Percentiles rank a stretch among this genome's conserved stretches.
Evolutionary conservation across 331 rosid genomes (phyloP).

Genomic region (Cydonia oblonga): DNA sequence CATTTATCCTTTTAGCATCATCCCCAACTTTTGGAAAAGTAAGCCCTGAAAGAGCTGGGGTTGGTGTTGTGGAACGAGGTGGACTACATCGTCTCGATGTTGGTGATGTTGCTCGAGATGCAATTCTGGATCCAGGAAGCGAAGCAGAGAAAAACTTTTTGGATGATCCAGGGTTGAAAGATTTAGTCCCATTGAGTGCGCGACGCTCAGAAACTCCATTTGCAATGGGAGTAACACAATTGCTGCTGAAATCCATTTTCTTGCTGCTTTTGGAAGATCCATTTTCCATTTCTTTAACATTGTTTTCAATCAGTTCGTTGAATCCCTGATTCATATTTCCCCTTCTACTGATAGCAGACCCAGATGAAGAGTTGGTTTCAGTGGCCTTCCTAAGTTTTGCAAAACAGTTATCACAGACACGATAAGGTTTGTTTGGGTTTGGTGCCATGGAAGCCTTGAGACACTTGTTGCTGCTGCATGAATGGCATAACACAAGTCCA

Average conservation of each 20-base stretch:
- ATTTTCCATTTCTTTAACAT: slow-evolving; percentile 7
- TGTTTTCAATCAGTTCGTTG: slow-evolving; percentile 10
- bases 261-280: slow-evolving; percentile 17
- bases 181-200: slow-evolving; percentile 9
- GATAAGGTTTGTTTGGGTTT: slow-evolving; percentile 27
- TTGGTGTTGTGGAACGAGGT: slow-evolving; percentile 25
- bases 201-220: slow-evolving; percentile 13
- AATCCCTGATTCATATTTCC: slow-evolving; percentile 21
- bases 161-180: slow-evolving; percentile 30
- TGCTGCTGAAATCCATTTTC: slow-evolving; percentile 23
- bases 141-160: slow-evolving; percentile 35
- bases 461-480: slow-evolving; percentile 34
- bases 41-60: slow-evolving; percentile 13
- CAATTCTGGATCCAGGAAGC: slow-evolving; percentile 36
- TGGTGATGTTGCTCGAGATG: slow-evolving; percentile 34
- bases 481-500: slow-evolving; percentile 31
- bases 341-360: slow-evolving; percentile 16
- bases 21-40: slow-evolving; percentile 9
- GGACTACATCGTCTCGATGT: slow-evolving; percentile 26
- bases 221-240: slow-evolving; percentile 15
- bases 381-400: slow-evolving; percentile 17
- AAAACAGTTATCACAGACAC: slow-evolving; percentile 32
- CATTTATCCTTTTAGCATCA: slow-evolving; percentile 21
- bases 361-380: slow-evolving; percentile 18
- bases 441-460: slow-evolving; percentile 35